These are phyloP conservation scores for Teunomyces stri DNA, from an alignment of 805 yeast genomes.

Conservation along the genomic window DNA sequence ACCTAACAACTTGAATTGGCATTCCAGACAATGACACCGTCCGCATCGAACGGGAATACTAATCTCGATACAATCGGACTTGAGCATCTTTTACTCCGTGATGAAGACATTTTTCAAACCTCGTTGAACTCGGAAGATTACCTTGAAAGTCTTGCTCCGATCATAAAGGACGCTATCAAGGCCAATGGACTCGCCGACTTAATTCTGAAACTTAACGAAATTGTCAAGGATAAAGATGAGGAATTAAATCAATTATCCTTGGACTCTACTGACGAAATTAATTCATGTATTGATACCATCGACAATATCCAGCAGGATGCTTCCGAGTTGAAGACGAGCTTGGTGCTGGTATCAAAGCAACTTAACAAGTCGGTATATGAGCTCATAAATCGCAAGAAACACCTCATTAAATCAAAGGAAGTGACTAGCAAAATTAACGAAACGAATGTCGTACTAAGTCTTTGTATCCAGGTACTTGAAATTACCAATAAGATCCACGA, in stretches of 20 bases:
- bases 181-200: slow-evolving; percentile 55
- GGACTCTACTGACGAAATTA: slow-evolving; percentile 54
- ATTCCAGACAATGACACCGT: slow-evolving; percentile 4
- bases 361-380: slow-evolving; percentile 65
- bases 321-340: slow-evolving; percentile 51
- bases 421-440: slow-evolving; percentile 67
- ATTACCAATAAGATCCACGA: slow-evolving; percentile 84
- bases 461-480: slow-evolving; percentile 79
- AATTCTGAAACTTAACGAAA: slow-evolving; percentile 51
- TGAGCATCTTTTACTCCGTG: slow-evolving; percentile 37
- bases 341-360: slow-evolving; percentile 54
- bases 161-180: slow-evolving; percentile 61
- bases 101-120: slow-evolving; percentile 43
- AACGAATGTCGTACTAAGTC: slow-evolving; percentile 63
- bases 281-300: slow-evolving; percentile 60
- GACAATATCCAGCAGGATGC: slow-evolving; percentile 60
- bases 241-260: slow-evolving; percentile 64
- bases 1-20: not conserved
- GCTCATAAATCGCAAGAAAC: slow-evolving; percentile 60
- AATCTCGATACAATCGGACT: slow-evolving; percentile 24
- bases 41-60: slow-evolving; percentile 3
- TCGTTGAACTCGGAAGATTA: slow-evolving; percentile 63
- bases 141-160: slow-evolving; percentile 76
- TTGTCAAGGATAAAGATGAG: slow-evolving; percentile 58
- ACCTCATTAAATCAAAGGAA: slow-evolving; percentile 58